These are phyloP conservation scores for Polygonum aviculare DNA, from an alignment of 148 eudicot species.

Conservation along the genomic window DNA sequence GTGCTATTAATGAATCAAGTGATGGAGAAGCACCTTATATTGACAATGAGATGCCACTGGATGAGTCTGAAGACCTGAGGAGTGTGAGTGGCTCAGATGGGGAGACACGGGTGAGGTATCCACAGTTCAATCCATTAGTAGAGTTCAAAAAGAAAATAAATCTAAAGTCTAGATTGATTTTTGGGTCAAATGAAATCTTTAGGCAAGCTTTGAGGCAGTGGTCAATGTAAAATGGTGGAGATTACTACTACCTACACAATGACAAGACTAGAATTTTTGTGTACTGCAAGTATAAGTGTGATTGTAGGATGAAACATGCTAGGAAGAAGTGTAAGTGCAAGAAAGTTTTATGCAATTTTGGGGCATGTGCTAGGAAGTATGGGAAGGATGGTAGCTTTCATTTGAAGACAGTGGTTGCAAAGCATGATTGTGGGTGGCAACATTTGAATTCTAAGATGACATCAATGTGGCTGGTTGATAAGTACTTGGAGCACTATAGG, in stretches of 20 bases:
- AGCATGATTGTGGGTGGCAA: neutral
- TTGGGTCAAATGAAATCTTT: neutral
- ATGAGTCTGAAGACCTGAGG: neutral
- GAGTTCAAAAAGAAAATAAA: neutral
- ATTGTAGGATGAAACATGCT: too few species aligned
- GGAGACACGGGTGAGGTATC: neutral
- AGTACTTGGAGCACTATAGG: neutral
- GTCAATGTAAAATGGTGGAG: too few species aligned
- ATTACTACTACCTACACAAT: too few species aligned
- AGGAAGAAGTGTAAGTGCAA: neutral
- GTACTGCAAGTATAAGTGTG: too few species aligned
- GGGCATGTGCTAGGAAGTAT: neutral
- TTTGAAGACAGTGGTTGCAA: neutral
- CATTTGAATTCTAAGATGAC: neutral
- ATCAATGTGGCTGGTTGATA: neutral
- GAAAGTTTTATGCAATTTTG: neutral
- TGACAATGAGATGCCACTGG: neutral
- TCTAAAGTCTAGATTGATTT: neutral
- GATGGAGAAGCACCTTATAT: neutral
- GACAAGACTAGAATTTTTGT: too few species aligned
- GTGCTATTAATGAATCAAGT: neutral
- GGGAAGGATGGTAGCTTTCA: neutral
- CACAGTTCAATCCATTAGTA: neutral
- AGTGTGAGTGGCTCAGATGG: too few species aligned
- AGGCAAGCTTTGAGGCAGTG: neutral